A percentile compares a stretch with the other conserved stretches of the same genome.
phyloP scores from a whole-genome alignment of 108 stramenopile species.

The Stephanodiscus triporus region DNA sequence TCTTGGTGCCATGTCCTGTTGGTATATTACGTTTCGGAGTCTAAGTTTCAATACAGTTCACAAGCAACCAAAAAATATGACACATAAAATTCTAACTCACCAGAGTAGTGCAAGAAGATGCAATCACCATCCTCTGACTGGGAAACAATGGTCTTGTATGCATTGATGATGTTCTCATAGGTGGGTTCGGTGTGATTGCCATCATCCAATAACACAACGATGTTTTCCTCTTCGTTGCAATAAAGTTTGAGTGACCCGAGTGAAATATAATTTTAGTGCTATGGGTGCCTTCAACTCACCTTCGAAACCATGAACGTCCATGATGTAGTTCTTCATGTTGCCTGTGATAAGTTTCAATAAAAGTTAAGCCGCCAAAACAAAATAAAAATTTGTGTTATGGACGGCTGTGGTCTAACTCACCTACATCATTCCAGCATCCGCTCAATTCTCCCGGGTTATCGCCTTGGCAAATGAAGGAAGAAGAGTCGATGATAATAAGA shows the following conservation, averaged over 20 bases:
- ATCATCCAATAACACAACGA: slow-evolving; percentile 85
- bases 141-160: slow-evolving; percentile 60
- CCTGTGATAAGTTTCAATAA: neutral
- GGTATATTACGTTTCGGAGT: too few relatives aligned
- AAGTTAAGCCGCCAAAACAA: too few relatives aligned
- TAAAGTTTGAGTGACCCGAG: too few relatives aligned
- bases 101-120: slow-evolving; percentile 72
- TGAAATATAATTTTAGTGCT: too few relatives aligned
- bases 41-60: slow-evolving; percentile 14
- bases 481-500: neutral
- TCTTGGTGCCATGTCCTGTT: slow-evolving; percentile 76
- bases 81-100: too few relatives aligned
- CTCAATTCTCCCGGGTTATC: slow-evolving; percentile 67
- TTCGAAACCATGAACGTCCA: slow-evolving; percentile 80
- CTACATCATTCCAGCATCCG: slow-evolving; percentile 94
- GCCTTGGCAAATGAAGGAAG: neutral
- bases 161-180: slow-evolving; percentile 71
- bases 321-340: slow-evolving; percentile 91
- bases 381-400: too few relatives aligned
- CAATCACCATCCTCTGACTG: slow-evolving; percentile 63
- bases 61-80: too few relatives aligned
- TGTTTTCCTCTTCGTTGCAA: slow-evolving; percentile 39
- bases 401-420: too few relatives aligned
- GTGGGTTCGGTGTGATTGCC: slow-evolving; percentile 66
- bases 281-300: slow-evolving; percentile 17